phyloP scores from a whole-genome alignment of 139 green algal genomes.

The Chlorella sp. region DNA sequence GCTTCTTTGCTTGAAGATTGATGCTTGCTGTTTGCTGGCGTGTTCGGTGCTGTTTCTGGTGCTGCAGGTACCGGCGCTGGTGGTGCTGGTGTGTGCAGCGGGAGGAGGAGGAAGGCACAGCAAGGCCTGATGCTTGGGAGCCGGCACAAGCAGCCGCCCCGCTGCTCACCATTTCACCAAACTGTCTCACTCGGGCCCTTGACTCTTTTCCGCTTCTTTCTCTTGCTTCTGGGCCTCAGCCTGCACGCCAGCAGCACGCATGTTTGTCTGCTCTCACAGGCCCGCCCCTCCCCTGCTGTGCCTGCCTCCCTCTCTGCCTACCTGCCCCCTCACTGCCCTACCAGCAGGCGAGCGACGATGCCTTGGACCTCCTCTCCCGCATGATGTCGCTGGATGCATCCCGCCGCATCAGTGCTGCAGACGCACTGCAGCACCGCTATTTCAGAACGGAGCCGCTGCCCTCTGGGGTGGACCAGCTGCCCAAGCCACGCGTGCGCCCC shows the following conservation, averaged over 20 bases:
- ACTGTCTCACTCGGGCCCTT: too few species aligned
- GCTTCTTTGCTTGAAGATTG: too few species aligned
- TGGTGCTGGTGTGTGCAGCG: too few species aligned
- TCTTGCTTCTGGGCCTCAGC: too few species aligned
- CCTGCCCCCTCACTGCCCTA: slow-evolving; percentile 44
- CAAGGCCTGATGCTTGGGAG: neutral
- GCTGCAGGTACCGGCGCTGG: too few species aligned
- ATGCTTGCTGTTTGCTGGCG: too few species aligned
- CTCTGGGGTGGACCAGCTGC: slow-evolving; percentile 61
- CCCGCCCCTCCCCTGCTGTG: too few species aligned
- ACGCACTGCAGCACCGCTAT: slow-evolving; percentile 81
- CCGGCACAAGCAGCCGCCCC: too few species aligned
- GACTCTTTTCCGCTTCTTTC: too few species aligned
- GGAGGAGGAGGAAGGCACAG: neutral
- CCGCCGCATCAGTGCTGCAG: slow-evolving; percentile 57
- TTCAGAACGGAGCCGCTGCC: slow-evolving; percentile 69
- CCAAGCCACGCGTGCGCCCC: slow-evolving; percentile 36
- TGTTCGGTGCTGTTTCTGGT: too few species aligned
- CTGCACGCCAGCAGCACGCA: too few species aligned
- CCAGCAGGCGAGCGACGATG: slow-evolving; percentile 65
- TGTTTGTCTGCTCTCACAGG: too few species aligned
- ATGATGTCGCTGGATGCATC: slow-evolving; percentile 64
- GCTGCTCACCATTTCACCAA: neutral
- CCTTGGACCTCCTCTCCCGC: slow-evolving; percentile 63
- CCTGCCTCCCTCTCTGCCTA: neutral